Percentiles rank a stretch among this genome's conserved stretches.
phyloP scores from a whole-genome alignment of 345 rosid species.

The Psidium guajava region DNA sequence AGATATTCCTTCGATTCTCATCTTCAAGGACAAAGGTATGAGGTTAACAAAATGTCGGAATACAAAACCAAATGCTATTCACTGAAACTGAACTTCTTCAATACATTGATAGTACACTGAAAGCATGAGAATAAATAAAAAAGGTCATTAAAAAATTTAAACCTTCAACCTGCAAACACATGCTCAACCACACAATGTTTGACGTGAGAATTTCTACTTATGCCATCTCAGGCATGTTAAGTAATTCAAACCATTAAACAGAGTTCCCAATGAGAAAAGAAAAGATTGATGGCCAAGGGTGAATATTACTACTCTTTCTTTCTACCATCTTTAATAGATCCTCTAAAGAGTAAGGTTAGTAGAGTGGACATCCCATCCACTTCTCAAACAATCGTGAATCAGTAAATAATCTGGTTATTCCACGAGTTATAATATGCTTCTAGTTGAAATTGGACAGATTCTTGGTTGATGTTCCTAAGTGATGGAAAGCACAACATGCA shows the following conservation, averaged over 20 bases:
- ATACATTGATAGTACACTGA: neutral
- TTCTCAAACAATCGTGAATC: neutral
- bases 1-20: constrained; percentile 63
- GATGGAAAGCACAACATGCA: neutral
- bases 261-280: neutral
- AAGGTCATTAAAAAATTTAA: neutral
- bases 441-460: neutral
- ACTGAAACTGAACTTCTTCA: neutral
- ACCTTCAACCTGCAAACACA: neutral
- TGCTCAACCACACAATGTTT: neutral
- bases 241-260: neutral
- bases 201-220: neutral
- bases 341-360: neutral
- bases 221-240: neutral
- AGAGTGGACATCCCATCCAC: neutral
- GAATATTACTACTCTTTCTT: neutral
- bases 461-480: neutral
- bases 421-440: neutral
- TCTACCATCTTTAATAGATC: neutral
- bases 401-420: neutral
- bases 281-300: neutral
- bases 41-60: neutral
- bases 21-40: constrained; percentile 19
- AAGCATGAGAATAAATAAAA: neutral
- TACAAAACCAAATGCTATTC: neutral